Percentiles rank a stretch among this genome's conserved stretches.
Conservation (phyloP, 108 stramenopile species). For the Skeletonema menzelii region DNA sequence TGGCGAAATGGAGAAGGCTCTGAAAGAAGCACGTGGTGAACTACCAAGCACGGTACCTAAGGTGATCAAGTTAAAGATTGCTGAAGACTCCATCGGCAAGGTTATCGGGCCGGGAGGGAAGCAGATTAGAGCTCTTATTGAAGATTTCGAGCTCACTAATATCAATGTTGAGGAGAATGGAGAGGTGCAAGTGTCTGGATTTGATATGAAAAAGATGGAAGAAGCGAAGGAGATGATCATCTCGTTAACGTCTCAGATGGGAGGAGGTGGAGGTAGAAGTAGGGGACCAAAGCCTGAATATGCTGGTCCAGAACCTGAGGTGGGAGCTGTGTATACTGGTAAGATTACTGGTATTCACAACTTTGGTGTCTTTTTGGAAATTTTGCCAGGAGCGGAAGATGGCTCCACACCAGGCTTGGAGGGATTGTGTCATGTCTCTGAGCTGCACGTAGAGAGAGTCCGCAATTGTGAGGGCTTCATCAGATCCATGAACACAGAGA, state of each 20-base stretch:
- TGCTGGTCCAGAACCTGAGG: conserved; percentile 75
- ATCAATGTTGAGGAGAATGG: conserved; percentile 76
- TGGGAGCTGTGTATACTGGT: conserved; percentile 67
- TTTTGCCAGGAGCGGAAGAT: conserved; percentile 85
- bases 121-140: conserved; percentile 85
- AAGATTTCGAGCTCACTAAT: conserved; percentile 72
- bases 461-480: conserved; percentile 84
- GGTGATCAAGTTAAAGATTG: conserved; percentile 55
- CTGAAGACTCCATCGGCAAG: conserved; percentile 73
- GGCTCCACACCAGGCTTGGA: conserved; percentile 77
- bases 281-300: conserved; percentile 56
- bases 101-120: conserved; percentile 88
- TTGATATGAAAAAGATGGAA: conserved; percentile 57
- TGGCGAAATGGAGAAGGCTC: conserved; percentile 69
- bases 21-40: conserved; percentile 45
- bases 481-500: conserved; percentile 61
- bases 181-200: conserved; percentile 64
- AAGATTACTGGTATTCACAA: conserved; percentile 80
- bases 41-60: conserved; percentile 76
- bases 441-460: conserved; percentile 76
- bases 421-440: conserved; percentile 85
- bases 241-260: conserved; percentile 41
- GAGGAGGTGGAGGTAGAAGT: conserved; percentile 51
- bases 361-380: conserved; percentile 84
- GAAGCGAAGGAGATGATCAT: conserved; percentile 76